Evolutionary conservation across 495 filamentous ascomycete species (phyloP).

Genomic region (Clavariopsis aquatica): DNA sequence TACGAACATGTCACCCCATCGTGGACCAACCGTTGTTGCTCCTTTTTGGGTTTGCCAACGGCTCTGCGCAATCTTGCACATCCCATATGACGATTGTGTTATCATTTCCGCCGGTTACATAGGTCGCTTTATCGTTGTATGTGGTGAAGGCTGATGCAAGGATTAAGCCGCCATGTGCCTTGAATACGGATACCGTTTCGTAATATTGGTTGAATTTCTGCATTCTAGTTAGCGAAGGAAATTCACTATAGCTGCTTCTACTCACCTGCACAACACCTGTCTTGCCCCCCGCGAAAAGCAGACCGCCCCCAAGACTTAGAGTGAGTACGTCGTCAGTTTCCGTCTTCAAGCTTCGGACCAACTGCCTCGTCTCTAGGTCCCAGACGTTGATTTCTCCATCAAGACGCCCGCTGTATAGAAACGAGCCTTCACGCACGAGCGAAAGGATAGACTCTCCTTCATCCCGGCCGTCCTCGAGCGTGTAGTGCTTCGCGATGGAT

Average conservation of each 20-base stretch:
- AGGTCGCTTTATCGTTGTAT: slow-evolving; percentile 68
- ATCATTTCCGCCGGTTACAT: slow-evolving; percentile 94
- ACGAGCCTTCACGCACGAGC: slow-evolving; percentile 78
- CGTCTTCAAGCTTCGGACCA: slow-evolving; percentile 76
- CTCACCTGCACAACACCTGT: slow-evolving; percentile 78
- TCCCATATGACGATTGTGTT: slow-evolving; percentile 87
- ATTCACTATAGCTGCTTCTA: background rate
- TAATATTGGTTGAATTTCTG: slow-evolving; percentile 87
- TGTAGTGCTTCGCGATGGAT: slow-evolving; percentile 60
- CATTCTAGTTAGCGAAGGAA: background rate
- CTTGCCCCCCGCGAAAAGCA: slow-evolving; percentile 79
- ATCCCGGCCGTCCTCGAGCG: slow-evolving; percentile 66
- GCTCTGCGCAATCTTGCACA: slow-evolving; percentile 58
- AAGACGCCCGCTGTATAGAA: slow-evolving; percentile 85
- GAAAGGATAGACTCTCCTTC: slow-evolving; percentile 77
- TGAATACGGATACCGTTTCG: slow-evolving; percentile 78
- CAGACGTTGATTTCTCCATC: slow-evolving; percentile 94
- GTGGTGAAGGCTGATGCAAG: slow-evolving; percentile 78
- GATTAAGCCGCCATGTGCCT: slow-evolving; percentile 81
- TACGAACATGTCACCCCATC: background rate
- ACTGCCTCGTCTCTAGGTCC: slow-evolving; percentile 93
- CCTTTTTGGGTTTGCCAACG: slow-evolving; percentile 48
- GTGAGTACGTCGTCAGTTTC: slow-evolving; percentile 84
- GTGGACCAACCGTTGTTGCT: slow-evolving; percentile 60
- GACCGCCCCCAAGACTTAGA: slow-evolving; percentile 76